Conservation (phyloP, 495 filamentous ascomycete genomes). For the Aspergillus taichungensis region DNA sequence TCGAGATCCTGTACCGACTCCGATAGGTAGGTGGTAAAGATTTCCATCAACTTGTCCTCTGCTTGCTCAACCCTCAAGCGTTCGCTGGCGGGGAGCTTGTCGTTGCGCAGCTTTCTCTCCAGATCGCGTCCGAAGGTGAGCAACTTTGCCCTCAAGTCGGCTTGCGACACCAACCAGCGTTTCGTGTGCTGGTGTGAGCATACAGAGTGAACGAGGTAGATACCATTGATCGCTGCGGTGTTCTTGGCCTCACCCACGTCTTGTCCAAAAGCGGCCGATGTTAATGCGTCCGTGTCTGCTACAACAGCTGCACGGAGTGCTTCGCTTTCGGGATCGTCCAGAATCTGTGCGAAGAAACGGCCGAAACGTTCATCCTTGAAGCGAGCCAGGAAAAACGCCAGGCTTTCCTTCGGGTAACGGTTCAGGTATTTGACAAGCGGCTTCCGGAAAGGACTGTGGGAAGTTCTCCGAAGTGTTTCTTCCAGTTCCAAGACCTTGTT, state of each 20-base stretch:
- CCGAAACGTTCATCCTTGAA: constrained; percentile 79
- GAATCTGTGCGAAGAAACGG: constrained; percentile 89
- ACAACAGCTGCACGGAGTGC: constrained; percentile 65
- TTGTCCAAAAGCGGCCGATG: constrained; percentile 52
- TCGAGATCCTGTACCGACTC: constrained; percentile 73
- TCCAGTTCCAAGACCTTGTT: constrained; percentile 86
- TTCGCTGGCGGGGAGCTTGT: constrained; percentile 58
- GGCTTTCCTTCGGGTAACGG: constrained; percentile 80
- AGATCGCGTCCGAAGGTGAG: constrained; percentile 63
- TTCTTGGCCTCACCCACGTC: constrained; percentile 53
- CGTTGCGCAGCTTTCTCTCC: constrained; percentile 57
- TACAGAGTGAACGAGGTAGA: constrained; percentile 74
- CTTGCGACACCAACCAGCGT: constrained; percentile 71
- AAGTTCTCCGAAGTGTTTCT: constrained; percentile 73
- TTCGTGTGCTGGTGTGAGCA: constrained; percentile 42
- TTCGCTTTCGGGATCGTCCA: constrained; percentile 65
- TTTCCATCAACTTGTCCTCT: constrained; percentile 77
- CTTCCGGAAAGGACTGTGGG: constrained; percentile 84
- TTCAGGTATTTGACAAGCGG: constrained; percentile 94
- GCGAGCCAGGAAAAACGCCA: constrained; percentile 64
- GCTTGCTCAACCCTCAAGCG: constrained; percentile 85
- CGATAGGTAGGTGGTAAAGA: constrained; percentile 70
- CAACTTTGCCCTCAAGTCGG: constrained; percentile 60
- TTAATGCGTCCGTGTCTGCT: constrained; percentile 61
- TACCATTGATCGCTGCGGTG: constrained; percentile 74